Conservation (phyloP, 345 rosid species). For the Noccaea bulbosa region DNA sequence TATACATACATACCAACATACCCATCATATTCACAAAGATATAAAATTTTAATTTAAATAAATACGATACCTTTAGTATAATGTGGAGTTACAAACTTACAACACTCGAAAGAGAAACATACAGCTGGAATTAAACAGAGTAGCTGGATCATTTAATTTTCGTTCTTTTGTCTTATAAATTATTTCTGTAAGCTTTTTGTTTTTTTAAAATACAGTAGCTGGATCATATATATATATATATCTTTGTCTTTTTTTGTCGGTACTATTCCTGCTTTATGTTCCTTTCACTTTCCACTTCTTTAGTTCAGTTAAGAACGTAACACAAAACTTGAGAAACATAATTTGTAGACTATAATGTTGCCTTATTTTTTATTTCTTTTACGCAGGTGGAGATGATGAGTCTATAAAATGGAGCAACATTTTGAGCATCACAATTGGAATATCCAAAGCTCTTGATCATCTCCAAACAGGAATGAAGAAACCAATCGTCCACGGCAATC, state of each 20-base stretch:
- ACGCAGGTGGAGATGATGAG: conserved; percentile 62
- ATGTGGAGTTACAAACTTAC: background rate
- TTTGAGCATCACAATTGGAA: conserved; percentile 57
- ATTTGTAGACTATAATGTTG: background rate
- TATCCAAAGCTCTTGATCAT: conserved; percentile 75
- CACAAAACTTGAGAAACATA: background rate
- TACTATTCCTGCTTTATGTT: background rate
- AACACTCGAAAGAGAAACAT: conserved; percentile 3
- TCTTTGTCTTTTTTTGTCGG: conserved; percentile 26
- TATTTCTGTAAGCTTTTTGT: background rate
- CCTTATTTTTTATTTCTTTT: background rate
- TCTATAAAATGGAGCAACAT: conserved; percentile 63
- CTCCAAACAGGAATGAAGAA: conserved; percentile 70
- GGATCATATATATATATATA: background rate
- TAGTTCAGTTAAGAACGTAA: conserved; percentile 3
- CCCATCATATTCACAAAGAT: background rate
- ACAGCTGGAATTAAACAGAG: conserved; percentile 32
- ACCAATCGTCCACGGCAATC: conserved; percentile 75
- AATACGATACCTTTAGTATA: too few relatives aligned
- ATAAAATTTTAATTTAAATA: background rate
- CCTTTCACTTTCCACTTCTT: conserved; percentile 20
- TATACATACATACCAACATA: background rate
- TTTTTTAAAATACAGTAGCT: background rate
- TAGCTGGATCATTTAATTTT: conserved; percentile 38
- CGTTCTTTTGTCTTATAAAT: conserved; percentile 15